Evolutionary conservation across 495 filamentous ascomycete genomes (phyloP).

Genomic region (Aspergillus homomorphus): DNA sequence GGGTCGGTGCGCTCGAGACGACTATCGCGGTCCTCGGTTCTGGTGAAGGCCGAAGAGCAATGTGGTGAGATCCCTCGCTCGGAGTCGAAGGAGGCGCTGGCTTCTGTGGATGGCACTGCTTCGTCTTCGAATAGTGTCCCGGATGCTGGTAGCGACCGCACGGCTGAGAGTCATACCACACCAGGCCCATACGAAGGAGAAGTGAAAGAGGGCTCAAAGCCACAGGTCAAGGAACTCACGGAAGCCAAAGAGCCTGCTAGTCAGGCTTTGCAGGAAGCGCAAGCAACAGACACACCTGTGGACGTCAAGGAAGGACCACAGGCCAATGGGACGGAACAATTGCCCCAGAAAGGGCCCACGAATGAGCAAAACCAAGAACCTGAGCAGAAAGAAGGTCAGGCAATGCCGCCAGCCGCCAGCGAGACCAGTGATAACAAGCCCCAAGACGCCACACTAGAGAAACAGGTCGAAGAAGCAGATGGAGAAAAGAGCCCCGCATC

Average conservation of each 20-base stretch:
- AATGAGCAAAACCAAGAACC: neutral
- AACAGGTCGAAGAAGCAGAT: neutral
- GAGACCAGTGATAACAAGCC: neutral
- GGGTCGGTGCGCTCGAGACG: constrained; percentile 32
- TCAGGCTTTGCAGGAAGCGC: neutral
- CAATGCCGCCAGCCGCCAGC: neutral
- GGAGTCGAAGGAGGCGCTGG: constrained; percentile 30
- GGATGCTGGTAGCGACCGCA: constrained; percentile 24
- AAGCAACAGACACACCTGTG: neutral
- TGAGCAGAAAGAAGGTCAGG: neutral
- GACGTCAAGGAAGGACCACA: neutral
- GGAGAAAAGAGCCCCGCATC: neutral
- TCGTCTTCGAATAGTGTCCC: constrained; percentile 27
- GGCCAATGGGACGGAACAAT: neutral
- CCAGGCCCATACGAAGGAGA: constrained; percentile 7
- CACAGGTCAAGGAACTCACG: neutral
- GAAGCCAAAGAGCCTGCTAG: neutral
- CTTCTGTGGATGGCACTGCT: constrained; percentile 22
- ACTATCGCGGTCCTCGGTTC: constrained; percentile 23
- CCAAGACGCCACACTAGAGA: neutral
- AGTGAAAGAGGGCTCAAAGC: neutral
- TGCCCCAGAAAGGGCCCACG: neutral
- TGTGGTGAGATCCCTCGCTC: constrained; percentile 10
- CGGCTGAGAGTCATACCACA: constrained; percentile 24
- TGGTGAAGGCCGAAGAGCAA: constrained; percentile 21